Evolutionary conservation across 768 basidiomycete species (phyloP), one percentile per base, ranked within the genome.

Genomic region (Leccinum arenicola): DNA sequence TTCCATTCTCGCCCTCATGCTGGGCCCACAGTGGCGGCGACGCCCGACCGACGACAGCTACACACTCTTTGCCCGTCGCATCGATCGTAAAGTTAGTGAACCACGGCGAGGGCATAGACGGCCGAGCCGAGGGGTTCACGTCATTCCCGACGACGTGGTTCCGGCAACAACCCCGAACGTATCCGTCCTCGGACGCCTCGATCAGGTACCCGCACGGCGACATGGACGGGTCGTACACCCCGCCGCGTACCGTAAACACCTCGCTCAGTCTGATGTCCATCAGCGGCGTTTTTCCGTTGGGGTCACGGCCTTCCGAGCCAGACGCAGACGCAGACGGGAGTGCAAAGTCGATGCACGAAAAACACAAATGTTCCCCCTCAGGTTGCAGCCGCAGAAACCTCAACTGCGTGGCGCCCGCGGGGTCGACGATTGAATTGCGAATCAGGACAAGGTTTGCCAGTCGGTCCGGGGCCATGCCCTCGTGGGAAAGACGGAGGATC

Each of bases 401-500:
- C 52, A 60, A 15, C 14, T 12, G 31, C 7, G 52, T 61, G 25
- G 17, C 14, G 1, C 9, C 21, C 3, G 9, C 29, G 12, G 47
- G 1, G 14, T 50, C 11, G 8, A 40, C 12, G 47, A n/a, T 45
- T 15, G 60, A 60, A 17, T 61, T 60, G 31, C 60, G 58, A 54
- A 11, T n/a, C 19, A 60, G 38, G 25, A 5, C 31, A 3, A 60
- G 52, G 23, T 61, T 56, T 4, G 23, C 25, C 25, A 61, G 23
- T 8, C 25, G n/a, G 17, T 54, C 38, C 0, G 38, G n/a, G 2
- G 43, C 9, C 17, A 60, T 35, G 4, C 36, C 31, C 15, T 61
- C 52, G 10, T 61, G 52, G 33, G 60, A 60, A 8, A 61, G 58
- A 14, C 25, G 58, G 11, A 61, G 58, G 8, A 50, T 40, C 17